Percentiles rank a stretch among this genome's conserved stretches.
phyloP scores from a whole-genome alignment of 306 rosid genomes.

The Leucaena leucocephala region DNA sequence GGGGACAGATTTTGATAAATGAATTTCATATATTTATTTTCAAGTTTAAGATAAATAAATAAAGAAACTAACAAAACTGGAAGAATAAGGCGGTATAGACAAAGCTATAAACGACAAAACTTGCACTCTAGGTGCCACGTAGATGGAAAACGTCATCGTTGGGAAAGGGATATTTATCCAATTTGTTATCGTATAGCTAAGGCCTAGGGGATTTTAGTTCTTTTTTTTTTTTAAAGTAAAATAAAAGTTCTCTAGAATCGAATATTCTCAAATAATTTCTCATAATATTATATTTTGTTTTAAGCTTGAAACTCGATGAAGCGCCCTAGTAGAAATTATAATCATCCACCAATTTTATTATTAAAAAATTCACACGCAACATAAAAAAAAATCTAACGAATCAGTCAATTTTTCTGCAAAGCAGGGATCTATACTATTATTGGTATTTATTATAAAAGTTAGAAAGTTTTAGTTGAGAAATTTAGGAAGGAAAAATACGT shows the following conservation, averaged over 20 bases:
- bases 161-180: not conserved
- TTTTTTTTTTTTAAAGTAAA: not conserved
- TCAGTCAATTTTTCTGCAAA: not conserved
- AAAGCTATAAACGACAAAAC: constrained; percentile 37
- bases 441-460: not conserved
- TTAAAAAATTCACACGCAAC: not conserved
- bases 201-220: not conserved
- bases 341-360: not conserved
- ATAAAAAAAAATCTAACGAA: not conserved
- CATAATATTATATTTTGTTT: not conserved
- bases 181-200: not conserved
- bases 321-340: not conserved
- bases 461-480: not conserved
- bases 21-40: not conserved
- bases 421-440: not conserved
- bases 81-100: not conserved
- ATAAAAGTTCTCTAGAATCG: not conserved
- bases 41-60: not conserved
- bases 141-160: constrained; percentile 4
- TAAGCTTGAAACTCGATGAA: not conserved
- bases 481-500: not conserved
- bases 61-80: not conserved
- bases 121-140: constrained; percentile 2
- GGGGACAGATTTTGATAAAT: too few species aligned
- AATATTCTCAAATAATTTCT: not conserved